A percentile compares a stretch with the other conserved stretches of the same genome.
phyloP scores from a whole-genome alignment of 2,329 filamentous ascomycete species.

The Domatiomyces catenatus region DNA sequence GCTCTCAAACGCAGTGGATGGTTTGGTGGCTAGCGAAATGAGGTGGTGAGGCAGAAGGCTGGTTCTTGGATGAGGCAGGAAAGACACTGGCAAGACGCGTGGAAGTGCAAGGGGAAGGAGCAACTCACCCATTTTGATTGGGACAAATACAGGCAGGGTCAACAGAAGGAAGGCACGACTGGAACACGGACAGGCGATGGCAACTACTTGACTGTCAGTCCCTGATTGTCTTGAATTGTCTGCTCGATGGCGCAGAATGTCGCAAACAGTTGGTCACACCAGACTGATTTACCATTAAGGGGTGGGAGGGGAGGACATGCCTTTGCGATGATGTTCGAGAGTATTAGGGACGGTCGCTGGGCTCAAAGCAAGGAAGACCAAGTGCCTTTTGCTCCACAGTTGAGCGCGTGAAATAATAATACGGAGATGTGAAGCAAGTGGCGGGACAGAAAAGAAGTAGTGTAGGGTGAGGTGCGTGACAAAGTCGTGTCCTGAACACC shows the following conservation, averaged over 20 bases:
- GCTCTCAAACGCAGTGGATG: background rate
- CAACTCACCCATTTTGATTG: conserved; percentile 6
- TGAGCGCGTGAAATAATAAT: background rate
- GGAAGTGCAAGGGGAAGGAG: background rate
- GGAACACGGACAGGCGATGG: background rate
- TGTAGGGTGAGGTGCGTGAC: conserved; percentile 1
- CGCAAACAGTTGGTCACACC: background rate
- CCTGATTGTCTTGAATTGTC: background rate
- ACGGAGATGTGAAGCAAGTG: background rate
- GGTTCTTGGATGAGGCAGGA: background rate
- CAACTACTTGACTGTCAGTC: background rate
- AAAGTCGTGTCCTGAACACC: background rate
- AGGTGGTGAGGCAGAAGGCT: background rate
- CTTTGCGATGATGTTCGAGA: background rate
- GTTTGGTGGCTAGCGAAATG: background rate
- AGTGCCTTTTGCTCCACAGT: background rate
- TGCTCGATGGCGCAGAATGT: background rate
- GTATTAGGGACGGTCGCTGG: background rate
- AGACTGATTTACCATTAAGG: background rate
- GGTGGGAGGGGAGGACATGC: background rate
- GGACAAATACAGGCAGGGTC: background rate
- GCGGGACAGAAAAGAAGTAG: background rate
- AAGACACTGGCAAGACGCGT: background rate
- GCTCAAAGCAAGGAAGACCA: background rate
- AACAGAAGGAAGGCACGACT: background rate